Evolutionary conservation across 1,139 yeast species (phyloP), one percentile per base, ranked within the genome.

Genomic region (Saccharomycopsis phalli): DNA sequence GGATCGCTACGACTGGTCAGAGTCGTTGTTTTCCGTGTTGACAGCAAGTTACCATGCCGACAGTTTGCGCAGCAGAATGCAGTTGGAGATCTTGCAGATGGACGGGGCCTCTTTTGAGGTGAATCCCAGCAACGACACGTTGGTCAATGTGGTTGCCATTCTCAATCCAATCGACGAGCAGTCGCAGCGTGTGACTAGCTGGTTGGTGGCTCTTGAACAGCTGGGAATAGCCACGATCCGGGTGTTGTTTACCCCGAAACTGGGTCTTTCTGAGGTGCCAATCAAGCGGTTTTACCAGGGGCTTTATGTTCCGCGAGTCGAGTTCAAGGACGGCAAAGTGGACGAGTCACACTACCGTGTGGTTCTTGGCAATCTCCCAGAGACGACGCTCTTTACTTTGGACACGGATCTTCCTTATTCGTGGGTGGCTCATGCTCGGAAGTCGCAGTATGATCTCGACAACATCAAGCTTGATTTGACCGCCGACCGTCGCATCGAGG

Each of bases 151-250:
- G 2, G 58, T 74, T 4, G 63, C 81, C 1, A 61, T 82, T 2
- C 51, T 83, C 31, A 88, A 91, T 56, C 97, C 97, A 1, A 56
- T 77, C 4, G 71, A 73, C 44, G 86, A 81, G 49, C 53, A 63
- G 19, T 71, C 94, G 0, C 96, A 84, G 52, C 74, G 72, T 40
- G 53, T 76, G 18, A 51, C 81, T 0, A 61, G 78, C 0, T 55
- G 80, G 16, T 57, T 76, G 3, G 65, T 65, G n/a, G 53, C 72
- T 1, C 51, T 79, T 8, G 59, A 58, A 29, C 46, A 55, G 19
- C 42, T 72, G 5, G 58, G 63, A 1, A 53, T 63, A 59, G 45
- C 59, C 58, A 29, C 29, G 1, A 72, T 81, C 8, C 67, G 69
- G 30, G 59, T 88, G 0, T 55, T 74, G 19, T 51, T 88, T 29